Percentiles rank a stretch among this genome's conserved stretches.
phyloP scores from a whole-genome alignment of 345 rosid species.

The Lepidium aucheri region DNA sequence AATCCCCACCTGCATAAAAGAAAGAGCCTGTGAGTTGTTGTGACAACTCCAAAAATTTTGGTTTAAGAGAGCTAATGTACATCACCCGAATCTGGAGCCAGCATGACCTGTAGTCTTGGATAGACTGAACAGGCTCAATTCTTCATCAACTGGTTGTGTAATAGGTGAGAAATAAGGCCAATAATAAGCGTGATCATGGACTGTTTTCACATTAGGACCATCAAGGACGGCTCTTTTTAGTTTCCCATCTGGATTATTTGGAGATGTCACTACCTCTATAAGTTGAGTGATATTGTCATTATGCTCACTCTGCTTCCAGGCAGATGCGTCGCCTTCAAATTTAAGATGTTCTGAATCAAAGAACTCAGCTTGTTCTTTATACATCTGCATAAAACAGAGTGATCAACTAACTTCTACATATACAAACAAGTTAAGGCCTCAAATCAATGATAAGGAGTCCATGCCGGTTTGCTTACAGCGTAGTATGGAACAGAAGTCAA shows the following conservation, averaged over 20 bases:
- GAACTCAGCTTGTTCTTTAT: conserved; percentile 35
- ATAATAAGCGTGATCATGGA: conserved; percentile 61
- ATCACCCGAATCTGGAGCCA: conserved; percentile 46
- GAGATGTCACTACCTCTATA: conserved; percentile 69
- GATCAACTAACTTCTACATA: background rate
- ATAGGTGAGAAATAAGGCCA: conserved; percentile 75
- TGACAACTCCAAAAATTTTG: background rate
- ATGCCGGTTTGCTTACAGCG: conserved; percentile 22
- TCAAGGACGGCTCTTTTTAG: conserved; percentile 41
- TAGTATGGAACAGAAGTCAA: conserved; percentile 55
- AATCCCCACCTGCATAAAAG: conserved; percentile 45
- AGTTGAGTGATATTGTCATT: conserved; percentile 13
- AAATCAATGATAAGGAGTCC: background rate
- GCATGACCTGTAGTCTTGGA: conserved; percentile 84
- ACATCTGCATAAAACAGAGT: conserved; percentile 25
- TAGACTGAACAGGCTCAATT: conserved; percentile 50
- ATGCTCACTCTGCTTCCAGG: conserved; percentile 21
- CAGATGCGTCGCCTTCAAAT: conserved; percentile 46
- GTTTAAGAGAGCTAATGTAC: background rate
- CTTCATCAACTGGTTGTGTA: conserved; percentile 40
- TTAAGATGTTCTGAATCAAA: conserved; percentile 29
- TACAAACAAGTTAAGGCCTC: background rate
- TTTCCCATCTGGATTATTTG: conserved; percentile 74
- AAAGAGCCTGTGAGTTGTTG: background rate
- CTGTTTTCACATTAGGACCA: conserved; percentile 41